Evolutionary conservation across 305 asterid species (phyloP).

Genomic region (Fraxinus sp.): DNA sequence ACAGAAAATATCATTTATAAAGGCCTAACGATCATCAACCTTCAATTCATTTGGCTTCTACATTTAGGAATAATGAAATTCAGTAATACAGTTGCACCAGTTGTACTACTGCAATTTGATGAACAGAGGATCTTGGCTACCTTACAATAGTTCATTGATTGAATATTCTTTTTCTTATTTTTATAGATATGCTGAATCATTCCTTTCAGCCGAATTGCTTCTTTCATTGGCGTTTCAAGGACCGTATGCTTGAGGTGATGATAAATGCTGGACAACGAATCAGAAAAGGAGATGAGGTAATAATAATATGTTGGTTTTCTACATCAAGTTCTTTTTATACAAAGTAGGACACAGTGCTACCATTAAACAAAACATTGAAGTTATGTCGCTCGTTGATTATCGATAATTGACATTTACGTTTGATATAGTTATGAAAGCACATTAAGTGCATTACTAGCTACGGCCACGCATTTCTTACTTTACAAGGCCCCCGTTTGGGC

Average conservation of each 20-base stretch:
- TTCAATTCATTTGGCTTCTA: conserved; percentile 1
- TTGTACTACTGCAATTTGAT: conserved; percentile 13
- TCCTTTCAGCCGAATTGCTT: conserved; percentile 93
- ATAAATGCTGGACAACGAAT: conserved; percentile 86
- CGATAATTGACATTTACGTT: neutral
- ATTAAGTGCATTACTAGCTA: neutral
- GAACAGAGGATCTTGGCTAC: conserved; percentile 21
- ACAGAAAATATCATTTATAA: neutral
- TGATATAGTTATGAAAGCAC: conserved; percentile 17
- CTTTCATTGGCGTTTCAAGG: conserved; percentile 99
- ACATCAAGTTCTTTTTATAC: conserved; percentile 2
- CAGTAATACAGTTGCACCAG: conserved; percentile 3
- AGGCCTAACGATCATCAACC: conserved; percentile 9
- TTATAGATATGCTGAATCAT: conserved; percentile 90
- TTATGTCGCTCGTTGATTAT: neutral
- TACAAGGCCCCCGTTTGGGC: neutral
- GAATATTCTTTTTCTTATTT: conserved; percentile 27
- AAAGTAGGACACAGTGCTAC: neutral
- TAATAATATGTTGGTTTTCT: conserved; percentile 1
- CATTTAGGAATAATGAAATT: neutral
- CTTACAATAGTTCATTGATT: conserved; percentile 17
- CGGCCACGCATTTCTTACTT: neutral
- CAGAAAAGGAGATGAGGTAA: conserved; percentile 95
- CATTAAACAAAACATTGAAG: neutral
- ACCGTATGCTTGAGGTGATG: conserved; percentile 98